These are phyloP conservation scores for Rachicladosporium sp. DNA, from an alignment of 2,329 filamentous ascomycete species.

Conservation along the genomic window DNA sequence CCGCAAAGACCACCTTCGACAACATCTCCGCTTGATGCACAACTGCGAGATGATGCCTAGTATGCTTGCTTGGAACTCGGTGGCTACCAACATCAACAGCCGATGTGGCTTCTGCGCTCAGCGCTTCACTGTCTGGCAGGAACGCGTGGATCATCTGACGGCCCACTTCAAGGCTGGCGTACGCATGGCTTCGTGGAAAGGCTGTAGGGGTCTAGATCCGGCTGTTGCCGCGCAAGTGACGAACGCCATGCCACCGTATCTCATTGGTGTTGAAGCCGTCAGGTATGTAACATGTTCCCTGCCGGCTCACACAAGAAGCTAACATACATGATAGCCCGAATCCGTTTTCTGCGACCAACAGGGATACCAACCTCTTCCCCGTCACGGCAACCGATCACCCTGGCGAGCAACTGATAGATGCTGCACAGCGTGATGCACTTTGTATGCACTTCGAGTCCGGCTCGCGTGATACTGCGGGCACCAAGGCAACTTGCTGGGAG, in stretches of 20 bases:
- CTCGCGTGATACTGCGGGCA: slow-evolving; percentile 1
- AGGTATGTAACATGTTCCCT: slow-evolving; percentile 5
- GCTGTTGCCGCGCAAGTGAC: slow-evolving; percentile 36
- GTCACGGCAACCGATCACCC: neutral
- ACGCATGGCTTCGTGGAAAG: slow-evolving; percentile 43
- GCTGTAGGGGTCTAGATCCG: slow-evolving; percentile 40
- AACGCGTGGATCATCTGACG: slow-evolving; percentile 40
- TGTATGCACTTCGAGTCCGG: neutral
- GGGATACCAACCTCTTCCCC: slow-evolving; percentile 1
- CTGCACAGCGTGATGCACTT: neutral
- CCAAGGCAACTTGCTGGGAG: slow-evolving; percentile 35
- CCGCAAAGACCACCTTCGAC: slow-evolving; percentile 50
- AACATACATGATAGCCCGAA: slow-evolving; percentile 19
- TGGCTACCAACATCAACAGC: slow-evolving; percentile 40
- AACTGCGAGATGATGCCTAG: slow-evolving; percentile 46
- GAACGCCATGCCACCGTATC: slow-evolving; percentile 40
- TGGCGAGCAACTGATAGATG: neutral
- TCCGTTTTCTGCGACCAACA: slow-evolving; percentile 34
- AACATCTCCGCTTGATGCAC: slow-evolving; percentile 50
- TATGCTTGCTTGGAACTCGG: slow-evolving; percentile 55
- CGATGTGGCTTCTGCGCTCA: slow-evolving; percentile 43
- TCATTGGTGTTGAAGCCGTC: slow-evolving; percentile 36
- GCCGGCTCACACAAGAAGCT: too few species aligned
- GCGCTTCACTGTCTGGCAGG: slow-evolving; percentile 38
- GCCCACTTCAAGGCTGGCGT: slow-evolving; percentile 43